phyloP scores from a whole-genome alignment of 2,329 filamentous ascomycete genomes.

The Xylaria sp. region DNA sequence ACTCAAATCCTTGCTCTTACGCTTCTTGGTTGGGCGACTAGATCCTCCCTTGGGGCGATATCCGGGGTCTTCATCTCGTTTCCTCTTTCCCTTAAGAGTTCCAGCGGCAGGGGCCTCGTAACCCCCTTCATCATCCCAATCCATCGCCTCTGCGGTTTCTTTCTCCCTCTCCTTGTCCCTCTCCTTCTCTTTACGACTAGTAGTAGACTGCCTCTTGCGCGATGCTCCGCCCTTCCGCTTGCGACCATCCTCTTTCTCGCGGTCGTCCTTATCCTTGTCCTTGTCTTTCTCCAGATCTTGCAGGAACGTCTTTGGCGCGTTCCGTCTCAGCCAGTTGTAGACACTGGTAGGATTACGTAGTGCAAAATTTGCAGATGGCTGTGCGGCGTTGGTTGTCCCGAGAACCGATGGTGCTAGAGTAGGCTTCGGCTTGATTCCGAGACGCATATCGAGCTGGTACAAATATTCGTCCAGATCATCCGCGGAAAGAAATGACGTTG shows the following conservation, averaged over 20 bases:
- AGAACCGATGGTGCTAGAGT: conserved; percentile 63
- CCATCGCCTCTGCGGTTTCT: conserved; percentile 52
- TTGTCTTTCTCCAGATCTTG: conserved; percentile 74
- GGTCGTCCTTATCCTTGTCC: conserved; percentile 54
- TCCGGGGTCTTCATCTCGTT: conserved; percentile 67
- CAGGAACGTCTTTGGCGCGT: conserved; percentile 86
- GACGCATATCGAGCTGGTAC: conserved; percentile 67
- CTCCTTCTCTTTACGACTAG: conserved; percentile 47
- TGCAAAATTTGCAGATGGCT: conserved; percentile 58
- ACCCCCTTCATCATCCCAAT: conserved; percentile 54
- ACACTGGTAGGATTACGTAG: conserved; percentile 88
- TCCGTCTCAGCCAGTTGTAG: conserved; percentile 92
- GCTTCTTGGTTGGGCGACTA: conserved; percentile 66
- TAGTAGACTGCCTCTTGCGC: conserved; percentile 56
- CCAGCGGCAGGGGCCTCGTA: conserved; percentile 50
- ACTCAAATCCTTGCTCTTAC: conserved; percentile 61
- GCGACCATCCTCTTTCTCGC: conserved; percentile 50
- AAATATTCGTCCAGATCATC: conserved; percentile 81
- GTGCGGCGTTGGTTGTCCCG: conserved; percentile 49
- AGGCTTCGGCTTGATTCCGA: conserved; percentile 59
- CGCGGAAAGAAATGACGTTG: conserved; percentile 73
- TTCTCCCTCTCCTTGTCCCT: conserved; percentile 48
- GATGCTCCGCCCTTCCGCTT: conserved; percentile 50
- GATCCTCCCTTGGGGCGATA: conserved; percentile 69
- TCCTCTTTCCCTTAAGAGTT: conserved; percentile 64